phyloP scores from a whole-genome alignment of 2,329 filamentous ascomycete genomes.

The Pyrenophora tritici-repentis region DNA sequence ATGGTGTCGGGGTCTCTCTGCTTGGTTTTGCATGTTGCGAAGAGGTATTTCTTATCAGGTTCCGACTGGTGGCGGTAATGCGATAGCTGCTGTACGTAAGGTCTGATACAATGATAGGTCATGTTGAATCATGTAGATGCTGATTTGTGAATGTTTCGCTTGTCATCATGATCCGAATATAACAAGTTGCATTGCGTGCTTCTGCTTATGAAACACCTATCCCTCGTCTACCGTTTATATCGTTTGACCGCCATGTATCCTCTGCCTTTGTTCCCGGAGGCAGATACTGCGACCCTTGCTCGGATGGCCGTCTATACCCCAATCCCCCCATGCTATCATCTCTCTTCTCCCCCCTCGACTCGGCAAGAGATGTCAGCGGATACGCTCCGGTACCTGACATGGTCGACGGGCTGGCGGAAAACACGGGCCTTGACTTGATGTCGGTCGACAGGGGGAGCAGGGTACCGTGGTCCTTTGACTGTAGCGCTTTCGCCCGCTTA shows the following conservation, averaged over 20 bases:
- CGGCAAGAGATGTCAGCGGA: slow-evolving; percentile 29
- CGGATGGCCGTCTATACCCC: slow-evolving; percentile 50
- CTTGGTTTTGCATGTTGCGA: slow-evolving; percentile 39
- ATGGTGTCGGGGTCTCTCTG: slow-evolving; percentile 31
- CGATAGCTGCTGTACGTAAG: slow-evolving; percentile 36
- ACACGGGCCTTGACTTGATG: slow-evolving; percentile 28
- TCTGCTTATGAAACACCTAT: slow-evolving; percentile 32
- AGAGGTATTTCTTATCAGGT: slow-evolving; percentile 24
- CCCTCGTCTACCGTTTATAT: slow-evolving; percentile 26
- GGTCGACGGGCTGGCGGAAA: slow-evolving; percentile 49
- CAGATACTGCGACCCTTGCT: slow-evolving; percentile 61
- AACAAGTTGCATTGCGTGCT: slow-evolving; percentile 1
- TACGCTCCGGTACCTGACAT: slow-evolving; percentile 43
- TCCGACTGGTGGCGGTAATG: slow-evolving; percentile 35
- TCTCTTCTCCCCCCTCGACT: slow-evolving; percentile 59
- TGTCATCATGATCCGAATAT: background rate
- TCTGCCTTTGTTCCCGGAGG: slow-evolving; percentile 83
- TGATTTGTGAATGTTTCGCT: background rate
- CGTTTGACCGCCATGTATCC: slow-evolving; percentile 69
- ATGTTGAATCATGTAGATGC: slow-evolving; percentile 4
- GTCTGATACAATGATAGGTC: slow-evolving; percentile 23
- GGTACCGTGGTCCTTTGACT: slow-evolving; percentile 65
- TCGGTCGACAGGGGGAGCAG: slow-evolving; percentile 68
- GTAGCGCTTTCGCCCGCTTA: slow-evolving; percentile 68
- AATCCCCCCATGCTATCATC: slow-evolving; percentile 60